Percentiles rank a stretch among this genome's conserved stretches.
Conservation (phyloP, 176 grass and related monocot species). For the sorghum (Sorghum bicolor) region DNA sequence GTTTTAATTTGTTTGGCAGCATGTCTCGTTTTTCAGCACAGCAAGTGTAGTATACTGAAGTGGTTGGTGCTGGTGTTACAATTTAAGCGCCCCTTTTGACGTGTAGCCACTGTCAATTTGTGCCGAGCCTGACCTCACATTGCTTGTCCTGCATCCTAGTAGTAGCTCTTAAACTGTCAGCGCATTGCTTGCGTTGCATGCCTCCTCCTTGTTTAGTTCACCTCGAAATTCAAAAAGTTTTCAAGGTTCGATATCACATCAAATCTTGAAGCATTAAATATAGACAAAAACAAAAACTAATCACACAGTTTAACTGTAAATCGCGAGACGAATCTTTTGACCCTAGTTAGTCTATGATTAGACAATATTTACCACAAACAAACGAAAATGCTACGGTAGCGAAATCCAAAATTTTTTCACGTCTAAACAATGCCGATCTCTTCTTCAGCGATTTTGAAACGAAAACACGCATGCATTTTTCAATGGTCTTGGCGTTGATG, state of each 20-base stretch:
- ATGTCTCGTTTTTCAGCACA: slow-evolving; percentile 28
- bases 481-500: not conserved
- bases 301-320: no score
- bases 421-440: no score
- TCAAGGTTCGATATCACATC: no score
- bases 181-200: not conserved
- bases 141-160: not conserved
- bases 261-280: no score
- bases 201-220: no score
- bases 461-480: not conserved
- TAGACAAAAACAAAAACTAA: no score
- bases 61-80: not conserved
- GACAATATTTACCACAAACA: no score
- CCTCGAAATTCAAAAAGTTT: no score
- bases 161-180: not conserved
- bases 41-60: not conserved
- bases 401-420: no score
- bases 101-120: slow-evolving; percentile 18
- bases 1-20: not conserved
- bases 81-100: slow-evolving; percentile 16
- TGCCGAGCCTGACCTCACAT: not conserved
- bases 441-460: not conserved
- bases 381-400: no score
- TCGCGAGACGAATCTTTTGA: no score
- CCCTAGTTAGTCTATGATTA: no score